A percentile compares a stretch with the other conserved stretches of the same genome.
Evolutionary conservation across 73 alveolate genomes (phyloP).

Genomic region (Paramecium caudatum): DNA sequence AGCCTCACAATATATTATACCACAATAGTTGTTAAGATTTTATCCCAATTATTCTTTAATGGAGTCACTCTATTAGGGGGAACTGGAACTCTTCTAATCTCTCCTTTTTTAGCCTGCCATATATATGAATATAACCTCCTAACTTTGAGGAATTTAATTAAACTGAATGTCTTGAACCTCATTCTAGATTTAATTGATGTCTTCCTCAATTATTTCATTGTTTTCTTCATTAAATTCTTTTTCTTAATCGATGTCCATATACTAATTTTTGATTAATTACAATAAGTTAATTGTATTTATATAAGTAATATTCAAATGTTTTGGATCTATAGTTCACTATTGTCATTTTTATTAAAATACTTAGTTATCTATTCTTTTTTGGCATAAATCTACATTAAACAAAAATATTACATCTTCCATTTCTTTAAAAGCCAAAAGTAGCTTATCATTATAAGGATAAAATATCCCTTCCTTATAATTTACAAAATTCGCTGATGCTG

Average conservation of each 20-base stretch:
- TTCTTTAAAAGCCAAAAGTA: constrained; percentile 80
- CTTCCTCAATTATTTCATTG: constrained; percentile 73
- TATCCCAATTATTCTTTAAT: constrained; percentile 97
- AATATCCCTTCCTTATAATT: constrained; percentile 78
- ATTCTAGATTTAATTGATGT: constrained; percentile 64
- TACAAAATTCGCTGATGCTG: constrained; percentile 77
- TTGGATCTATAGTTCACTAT: not conserved
- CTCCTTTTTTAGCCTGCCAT: constrained; percentile 74
- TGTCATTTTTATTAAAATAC: constrained; percentile 7
- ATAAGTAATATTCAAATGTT: not conserved
- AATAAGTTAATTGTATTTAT: constrained; percentile 47
- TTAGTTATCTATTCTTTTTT: not conserved
- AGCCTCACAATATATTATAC: not conserved
- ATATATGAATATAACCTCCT: not conserved
- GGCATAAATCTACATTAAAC: not conserved
- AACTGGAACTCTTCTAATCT: constrained; percentile 94
- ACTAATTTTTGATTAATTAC: constrained; percentile 39
- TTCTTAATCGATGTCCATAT: constrained; percentile 65
- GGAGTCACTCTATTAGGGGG: constrained; percentile 99
- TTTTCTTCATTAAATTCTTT: constrained; percentile 71
- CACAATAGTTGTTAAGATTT: constrained; percentile 97
- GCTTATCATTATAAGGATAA: constrained; percentile 76
- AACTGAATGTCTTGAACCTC: constrained; percentile 72
- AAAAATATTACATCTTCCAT: constrained; percentile 68
- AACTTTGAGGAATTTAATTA: constrained; percentile 41